Conservation (phyloP, 495 filamentous ascomycete species). For the Trichoderma orchidacearum region DNA sequence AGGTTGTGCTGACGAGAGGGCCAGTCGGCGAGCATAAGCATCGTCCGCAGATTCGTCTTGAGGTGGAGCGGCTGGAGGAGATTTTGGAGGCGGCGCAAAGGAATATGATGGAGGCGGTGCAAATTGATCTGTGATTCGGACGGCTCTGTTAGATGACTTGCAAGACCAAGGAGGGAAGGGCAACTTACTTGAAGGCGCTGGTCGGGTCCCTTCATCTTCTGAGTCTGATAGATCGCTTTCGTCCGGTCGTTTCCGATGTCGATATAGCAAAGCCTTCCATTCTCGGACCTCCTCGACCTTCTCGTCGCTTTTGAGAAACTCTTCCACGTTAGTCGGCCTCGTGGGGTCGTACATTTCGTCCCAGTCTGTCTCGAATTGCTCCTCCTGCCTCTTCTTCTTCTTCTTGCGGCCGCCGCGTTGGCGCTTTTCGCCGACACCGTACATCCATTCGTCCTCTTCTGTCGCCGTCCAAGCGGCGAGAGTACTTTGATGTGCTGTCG, state of each 20-base stretch:
- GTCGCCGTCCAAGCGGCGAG: constrained; percentile 75
- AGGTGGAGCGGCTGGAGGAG: constrained; percentile 27
- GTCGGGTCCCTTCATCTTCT: constrained; percentile 37
- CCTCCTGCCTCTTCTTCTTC: constrained; percentile 66
- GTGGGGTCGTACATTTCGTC: constrained; percentile 86
- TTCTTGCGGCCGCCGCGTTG: constrained; percentile 74
- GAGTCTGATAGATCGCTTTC: constrained; percentile 44
- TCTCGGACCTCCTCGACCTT: constrained; percentile 65
- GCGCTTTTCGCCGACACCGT: constrained; percentile 41
- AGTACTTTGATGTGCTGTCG: constrained; percentile 47
- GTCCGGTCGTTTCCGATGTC: constrained; percentile 42
- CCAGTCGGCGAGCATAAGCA: constrained; percentile 53
- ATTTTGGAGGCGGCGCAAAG: constrained; percentile 58
- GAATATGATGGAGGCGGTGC: constrained; percentile 52
- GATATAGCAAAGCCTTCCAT: constrained; percentile 79
- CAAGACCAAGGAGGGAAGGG: not conserved
- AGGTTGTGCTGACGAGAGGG: constrained; percentile 27
- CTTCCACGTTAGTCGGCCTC: constrained; percentile 71
- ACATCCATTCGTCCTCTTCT: constrained; percentile 48
- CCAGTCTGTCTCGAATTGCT: constrained; percentile 61
- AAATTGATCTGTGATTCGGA: constrained; percentile 42
- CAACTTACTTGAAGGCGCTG: constrained; percentile 34
- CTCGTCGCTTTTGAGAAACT: constrained; percentile 80
- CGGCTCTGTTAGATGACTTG: not conserved
- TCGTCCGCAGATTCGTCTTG: constrained; percentile 57